Conservation (phyloP, 2,329 filamentous ascomycete species). For the Talaromyces sp. region DNA sequence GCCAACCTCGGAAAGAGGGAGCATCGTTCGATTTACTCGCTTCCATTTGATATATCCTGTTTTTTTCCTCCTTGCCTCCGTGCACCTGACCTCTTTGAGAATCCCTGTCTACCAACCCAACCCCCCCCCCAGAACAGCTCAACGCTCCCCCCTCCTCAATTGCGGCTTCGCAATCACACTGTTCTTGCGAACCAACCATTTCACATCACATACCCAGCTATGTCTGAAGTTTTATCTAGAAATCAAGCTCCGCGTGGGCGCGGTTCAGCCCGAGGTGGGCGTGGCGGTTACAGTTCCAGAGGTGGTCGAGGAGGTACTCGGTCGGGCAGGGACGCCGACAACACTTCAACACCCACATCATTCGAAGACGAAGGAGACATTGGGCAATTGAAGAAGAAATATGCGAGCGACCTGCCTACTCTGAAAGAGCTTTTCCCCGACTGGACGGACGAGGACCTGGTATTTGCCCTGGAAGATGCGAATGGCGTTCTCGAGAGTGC, state of each 20-base stretch:
- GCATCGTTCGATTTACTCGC: conserved; percentile 28
- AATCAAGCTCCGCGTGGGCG: conserved; percentile 78
- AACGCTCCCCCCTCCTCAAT: conserved; percentile 23
- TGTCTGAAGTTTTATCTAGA: conserved; percentile 93
- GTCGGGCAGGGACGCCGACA: conserved; percentile 64
- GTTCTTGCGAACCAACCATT: conserved; percentile 17
- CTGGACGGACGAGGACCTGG: conserved; percentile 92
- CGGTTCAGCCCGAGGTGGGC: conserved; percentile 81
- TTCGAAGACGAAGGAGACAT: conserved; percentile 84
- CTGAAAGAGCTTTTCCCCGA: conserved; percentile 92
- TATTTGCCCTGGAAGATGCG: conserved; percentile 83
- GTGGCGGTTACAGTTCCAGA: conserved; percentile 67
- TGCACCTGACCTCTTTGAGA: conserved; percentile 18
- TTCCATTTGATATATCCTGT: conserved; percentile 24
- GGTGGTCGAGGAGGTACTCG: conserved; percentile 64
- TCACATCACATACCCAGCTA: conserved; percentile 41
- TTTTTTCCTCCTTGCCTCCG: conserved; percentile 19
- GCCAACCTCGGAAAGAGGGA: conserved; percentile 35
- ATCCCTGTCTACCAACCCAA: conserved; percentile 5
- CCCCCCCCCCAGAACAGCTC: conserved; percentile 19
- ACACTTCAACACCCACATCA: conserved; percentile 54
- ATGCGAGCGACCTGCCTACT: conserved; percentile 69
- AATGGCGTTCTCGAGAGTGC: conserved; percentile 45
- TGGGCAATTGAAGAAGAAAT: conserved; percentile 85
- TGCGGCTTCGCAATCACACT: conserved; percentile 20